These are phyloP conservation scores for Rhodotorula diobovata DNA, from an alignment of 768 basidiomycete species.

Conservation along the genomic window DNA sequence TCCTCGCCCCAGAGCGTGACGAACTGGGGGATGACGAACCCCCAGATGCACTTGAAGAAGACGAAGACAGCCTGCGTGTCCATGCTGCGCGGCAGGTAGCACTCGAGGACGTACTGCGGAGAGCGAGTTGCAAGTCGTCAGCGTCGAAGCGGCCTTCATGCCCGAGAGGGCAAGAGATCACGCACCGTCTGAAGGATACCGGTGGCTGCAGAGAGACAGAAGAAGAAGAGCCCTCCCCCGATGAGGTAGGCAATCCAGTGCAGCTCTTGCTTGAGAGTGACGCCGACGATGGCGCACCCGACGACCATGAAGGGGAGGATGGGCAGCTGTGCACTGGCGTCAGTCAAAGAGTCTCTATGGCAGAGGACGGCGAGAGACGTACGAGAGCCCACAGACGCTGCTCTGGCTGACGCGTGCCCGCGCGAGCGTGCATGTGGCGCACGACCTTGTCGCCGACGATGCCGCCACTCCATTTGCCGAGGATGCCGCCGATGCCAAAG, in stretches of 20 bases:
- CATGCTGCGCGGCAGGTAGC: slow-evolving; percentile 36
- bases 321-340: slow-evolving; percentile 16
- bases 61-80: slow-evolving; percentile 42
- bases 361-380: not conserved
- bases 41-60: slow-evolving; percentile 43
- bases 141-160: not conserved
- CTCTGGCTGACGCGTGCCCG: slow-evolving; percentile 40
- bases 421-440: slow-evolving; percentile 20
- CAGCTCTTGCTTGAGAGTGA: slow-evolving; percentile 23
- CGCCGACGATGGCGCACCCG: slow-evolving; percentile 32
- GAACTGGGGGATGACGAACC: slow-evolving; percentile 38
- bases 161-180: not conserved
- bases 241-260: slow-evolving; percentile 41
- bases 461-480: slow-evolving; percentile 42
- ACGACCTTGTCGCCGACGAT: slow-evolving; percentile 42
- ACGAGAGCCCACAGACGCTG: slow-evolving; percentile 40
- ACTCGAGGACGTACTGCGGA: slow-evolving; percentile 40
- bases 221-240: slow-evolving; percentile 40
- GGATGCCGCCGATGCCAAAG: slow-evolving; percentile 36
- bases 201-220: slow-evolving; percentile 39
- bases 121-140: not conserved
- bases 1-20: slow-evolving; percentile 32
- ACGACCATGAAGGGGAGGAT: slow-evolving; percentile 42
- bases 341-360: not conserved
- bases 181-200: slow-evolving; percentile 39